Evolutionary conservation across 495 filamentous ascomycete genomes (phyloP), one percentile per base, ranked within the genome.

Genomic region (Penicillium maclennaniae): DNA sequence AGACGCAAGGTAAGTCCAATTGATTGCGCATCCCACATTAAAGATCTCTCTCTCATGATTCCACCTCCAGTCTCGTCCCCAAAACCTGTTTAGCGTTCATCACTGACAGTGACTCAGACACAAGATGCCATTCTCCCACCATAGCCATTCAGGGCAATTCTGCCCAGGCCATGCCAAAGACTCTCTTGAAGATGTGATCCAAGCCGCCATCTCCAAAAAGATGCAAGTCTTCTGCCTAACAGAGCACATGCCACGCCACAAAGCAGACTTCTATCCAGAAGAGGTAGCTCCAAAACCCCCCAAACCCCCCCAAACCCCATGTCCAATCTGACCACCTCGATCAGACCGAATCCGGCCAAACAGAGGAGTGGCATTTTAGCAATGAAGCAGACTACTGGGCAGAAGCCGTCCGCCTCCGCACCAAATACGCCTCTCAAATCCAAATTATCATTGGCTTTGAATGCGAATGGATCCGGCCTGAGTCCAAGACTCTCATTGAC

Each of bases 111-210:
- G 1, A 45, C 16, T 23, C 28, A 58, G 27, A 43, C 21, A 39
- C 34, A 55, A 38, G 31, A 98, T 98, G 93, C 91, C 93, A 9
- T 95, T 93, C 76, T 91, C 93, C n/a, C 93, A 97, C 73, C 95
- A 98, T 72, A 93, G 89, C 67, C 93, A 98, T 76, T 97, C 92
- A 43, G 95, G 93, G 45, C 88, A 97, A 70, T 97, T 97, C 80
- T 98, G 95, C 74, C 85, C 82, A 9, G 80, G 86, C 60, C 93
- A 97, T 74, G 93, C 92, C 20, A 80, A 85, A 64, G 81, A 92
- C 69, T 79, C 82, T 15, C 81, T 97, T 20, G 92, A 96, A 64
- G 85, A 89, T 55, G 81, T 97, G 51, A 77, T 97, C 65, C 79
- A 83, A 56, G 79, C 82, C 17, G 93, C 93, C 57, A 91, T 97